phyloP scores from a whole-genome alignment of 1,284 basidiomycete species.

The Salmacisia buchloeana region DNA sequence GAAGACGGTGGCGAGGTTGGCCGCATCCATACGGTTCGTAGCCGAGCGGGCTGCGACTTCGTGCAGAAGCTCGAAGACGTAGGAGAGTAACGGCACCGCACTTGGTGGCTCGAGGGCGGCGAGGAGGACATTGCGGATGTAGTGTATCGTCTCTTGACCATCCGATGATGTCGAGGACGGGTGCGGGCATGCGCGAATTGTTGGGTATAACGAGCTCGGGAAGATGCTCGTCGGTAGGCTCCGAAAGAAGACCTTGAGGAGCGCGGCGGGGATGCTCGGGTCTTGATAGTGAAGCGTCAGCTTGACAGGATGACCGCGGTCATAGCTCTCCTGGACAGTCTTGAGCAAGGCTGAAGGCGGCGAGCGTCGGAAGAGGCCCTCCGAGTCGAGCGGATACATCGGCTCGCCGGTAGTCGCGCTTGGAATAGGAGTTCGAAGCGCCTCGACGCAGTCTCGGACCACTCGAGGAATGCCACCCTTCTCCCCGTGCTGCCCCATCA shows the following conservation, averaged over 20 bases:
- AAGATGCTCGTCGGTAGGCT: slow-evolving; percentile 72
- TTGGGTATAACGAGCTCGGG: slow-evolving; percentile 62
- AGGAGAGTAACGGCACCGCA: slow-evolving; percentile 66
- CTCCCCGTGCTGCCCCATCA: slow-evolving; percentile 73
- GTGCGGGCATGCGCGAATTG: slow-evolving; percentile 64
- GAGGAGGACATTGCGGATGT: slow-evolving; percentile 50
- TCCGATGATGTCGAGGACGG: slow-evolving; percentile 2
- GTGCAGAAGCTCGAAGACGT: slow-evolving; percentile 68
- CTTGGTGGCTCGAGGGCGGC: slow-evolving; percentile 63
- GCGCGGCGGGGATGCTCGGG: slow-evolving; percentile 71
- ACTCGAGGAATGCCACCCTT: slow-evolving; percentile 71
- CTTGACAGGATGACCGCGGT: slow-evolving; percentile 73
- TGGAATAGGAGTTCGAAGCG: slow-evolving; percentile 56
- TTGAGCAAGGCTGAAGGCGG: slow-evolving; percentile 65
- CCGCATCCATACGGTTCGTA: slow-evolving; percentile 71
- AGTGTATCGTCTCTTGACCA: slow-evolving; percentile 56
- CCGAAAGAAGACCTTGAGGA: slow-evolving; percentile 75
- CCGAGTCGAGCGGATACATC: slow-evolving; percentile 61
- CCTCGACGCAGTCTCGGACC: slow-evolving; percentile 69
- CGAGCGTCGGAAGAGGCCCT: slow-evolving; percentile 73
- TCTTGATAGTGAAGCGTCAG: slow-evolving; percentile 69
- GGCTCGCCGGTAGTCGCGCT: slow-evolving; percentile 15
- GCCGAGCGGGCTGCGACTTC: slow-evolving; percentile 65
- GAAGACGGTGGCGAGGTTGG: slow-evolving; percentile 72
- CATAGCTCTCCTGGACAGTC: slow-evolving; percentile 72